Percentiles rank a stretch among this genome's conserved stretches.
These are phyloP conservation scores for Stylosanthes scabra DNA, from an alignment of 331 rosid genomes.

Conservation along the genomic window DNA sequence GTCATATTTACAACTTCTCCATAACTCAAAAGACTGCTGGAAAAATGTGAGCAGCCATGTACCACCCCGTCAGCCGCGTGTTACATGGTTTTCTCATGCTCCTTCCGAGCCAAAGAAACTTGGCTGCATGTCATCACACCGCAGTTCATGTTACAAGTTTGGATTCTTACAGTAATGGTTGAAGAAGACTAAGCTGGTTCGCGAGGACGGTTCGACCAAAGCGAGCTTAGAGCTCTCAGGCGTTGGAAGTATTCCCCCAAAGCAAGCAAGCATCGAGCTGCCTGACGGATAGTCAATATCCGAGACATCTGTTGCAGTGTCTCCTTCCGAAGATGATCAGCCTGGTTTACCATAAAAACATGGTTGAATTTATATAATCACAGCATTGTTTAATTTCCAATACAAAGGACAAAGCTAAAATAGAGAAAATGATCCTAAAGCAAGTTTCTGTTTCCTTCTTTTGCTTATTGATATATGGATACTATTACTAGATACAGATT, in stretches of 20 bases:
- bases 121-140: conserved; percentile 40
- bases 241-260: conserved; percentile 94
- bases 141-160: conserved; percentile 40
- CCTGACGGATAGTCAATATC: conserved; percentile 79
- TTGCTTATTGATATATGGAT: too few species aligned
- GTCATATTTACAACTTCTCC: conserved; percentile 71
- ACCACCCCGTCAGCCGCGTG: conserved; percentile 27
- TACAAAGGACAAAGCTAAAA: not conserved
- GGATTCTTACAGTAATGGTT: conserved; percentile 14
- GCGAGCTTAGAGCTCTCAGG: conserved; percentile 85
- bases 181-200: conserved; percentile 71
- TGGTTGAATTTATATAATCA: not conserved
- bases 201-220: conserved; percentile 78
- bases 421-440: conserved; percentile 11
- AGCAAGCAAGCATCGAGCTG: conserved; percentile 85
- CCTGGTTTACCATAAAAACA: conserved; percentile 59
- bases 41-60: conserved; percentile 56
- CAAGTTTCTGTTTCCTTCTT: not conserved
- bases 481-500: too few species aligned
- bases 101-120: conserved; percentile 34
- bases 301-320: conserved; percentile 79
- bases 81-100: conserved; percentile 35
- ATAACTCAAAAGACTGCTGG: conserved; percentile 47
- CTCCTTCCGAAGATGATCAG: conserved; percentile 89
- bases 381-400: conserved; percentile 4